These are phyloP conservation scores for Ophiostoma himal-ulmi DNA, from an alignment of 2,329 filamentous ascomycete genomes.

Conservation along the genomic window DNA sequence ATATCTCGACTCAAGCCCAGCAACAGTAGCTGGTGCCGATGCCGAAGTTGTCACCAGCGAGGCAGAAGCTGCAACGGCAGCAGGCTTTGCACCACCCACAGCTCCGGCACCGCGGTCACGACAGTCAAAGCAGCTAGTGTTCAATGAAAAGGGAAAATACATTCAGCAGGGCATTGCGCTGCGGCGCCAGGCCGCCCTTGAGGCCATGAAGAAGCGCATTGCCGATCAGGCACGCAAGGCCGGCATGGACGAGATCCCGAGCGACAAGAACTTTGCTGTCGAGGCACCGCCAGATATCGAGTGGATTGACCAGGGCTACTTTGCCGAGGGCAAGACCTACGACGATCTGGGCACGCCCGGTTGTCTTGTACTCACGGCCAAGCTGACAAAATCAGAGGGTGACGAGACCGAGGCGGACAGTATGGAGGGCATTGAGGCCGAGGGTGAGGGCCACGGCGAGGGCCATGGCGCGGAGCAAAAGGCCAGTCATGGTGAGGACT, in stretches of 20 bases:
- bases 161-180: slow-evolving; percentile 89
- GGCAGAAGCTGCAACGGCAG: slow-evolving; percentile 55
- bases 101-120: slow-evolving; percentile 52
- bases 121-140: slow-evolving; percentile 69
- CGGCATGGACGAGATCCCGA: slow-evolving; percentile 86
- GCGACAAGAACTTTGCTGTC: slow-evolving; percentile 85
- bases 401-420: background rate
- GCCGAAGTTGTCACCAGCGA: slow-evolving; percentile 61
- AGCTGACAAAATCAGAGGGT: background rate
- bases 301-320: slow-evolving; percentile 87
- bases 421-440: slow-evolving; percentile 33
- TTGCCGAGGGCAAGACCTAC: slow-evolving; percentile 72
- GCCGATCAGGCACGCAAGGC: slow-evolving; percentile 80
- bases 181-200: slow-evolving; percentile 77
- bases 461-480: slow-evolving; percentile 32
- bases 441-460: background rate
- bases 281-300: slow-evolving; percentile 81
- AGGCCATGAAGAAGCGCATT: slow-evolving; percentile 91
- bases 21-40: slow-evolving; percentile 41
- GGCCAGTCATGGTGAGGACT: slow-evolving; percentile 59
- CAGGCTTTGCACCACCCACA: slow-evolving; percentile 38
- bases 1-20: slow-evolving; percentile 69
- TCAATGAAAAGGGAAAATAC: slow-evolving; percentile 96
- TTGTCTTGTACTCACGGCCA: slow-evolving; percentile 46
- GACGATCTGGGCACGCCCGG: slow-evolving; percentile 58